Percentiles rank a stretch among this genome's conserved stretches.
Conservation (phyloP, 23 red algal species). For the Agarophyton chilense region DNA sequence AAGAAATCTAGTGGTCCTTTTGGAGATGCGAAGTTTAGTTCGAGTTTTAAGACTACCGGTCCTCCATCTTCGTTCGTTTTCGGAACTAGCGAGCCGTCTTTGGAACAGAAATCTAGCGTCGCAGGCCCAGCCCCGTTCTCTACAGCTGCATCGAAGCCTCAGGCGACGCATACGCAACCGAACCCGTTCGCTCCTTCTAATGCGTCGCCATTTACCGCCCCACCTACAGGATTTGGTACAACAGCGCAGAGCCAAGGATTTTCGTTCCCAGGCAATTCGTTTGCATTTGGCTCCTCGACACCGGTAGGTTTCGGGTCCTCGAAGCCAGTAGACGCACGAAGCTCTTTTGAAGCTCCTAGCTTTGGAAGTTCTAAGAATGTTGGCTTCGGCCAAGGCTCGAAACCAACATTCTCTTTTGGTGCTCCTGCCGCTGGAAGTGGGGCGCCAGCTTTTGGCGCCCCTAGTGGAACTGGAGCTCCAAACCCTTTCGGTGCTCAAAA, state of each 20-base stretch:
- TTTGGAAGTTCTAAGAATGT: not conserved
- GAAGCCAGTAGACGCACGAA: not conserved
- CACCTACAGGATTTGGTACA: constrained; percentile 8
- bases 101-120: not conserved
- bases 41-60: not conserved
- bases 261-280: constrained; percentile 1
- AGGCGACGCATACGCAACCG: not conserved
- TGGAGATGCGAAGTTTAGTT: constrained; percentile 40
- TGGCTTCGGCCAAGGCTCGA: not conserved
- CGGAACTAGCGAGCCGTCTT: not conserved
- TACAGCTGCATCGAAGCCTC: not conserved
- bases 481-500: constrained; percentile 1
- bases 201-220: not conserved
- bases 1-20: constrained; percentile 23
- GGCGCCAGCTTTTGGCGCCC: not conserved
- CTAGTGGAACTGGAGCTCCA: not conserved
- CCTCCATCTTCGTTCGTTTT: constrained; percentile 26
- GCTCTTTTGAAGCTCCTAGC: not conserved
- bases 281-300: not conserved
- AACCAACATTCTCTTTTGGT: not conserved
- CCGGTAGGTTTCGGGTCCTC: not conserved
- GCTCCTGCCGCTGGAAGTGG: not conserved
- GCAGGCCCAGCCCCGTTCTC: not conserved
- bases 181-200: not conserved
- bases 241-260: constrained; percentile 11